Evolutionary conservation across 768 basidiomycete genomes (phyloP), one percentile per base, ranked within the genome.

Genomic region (Amylocystis lapponica): DNA sequence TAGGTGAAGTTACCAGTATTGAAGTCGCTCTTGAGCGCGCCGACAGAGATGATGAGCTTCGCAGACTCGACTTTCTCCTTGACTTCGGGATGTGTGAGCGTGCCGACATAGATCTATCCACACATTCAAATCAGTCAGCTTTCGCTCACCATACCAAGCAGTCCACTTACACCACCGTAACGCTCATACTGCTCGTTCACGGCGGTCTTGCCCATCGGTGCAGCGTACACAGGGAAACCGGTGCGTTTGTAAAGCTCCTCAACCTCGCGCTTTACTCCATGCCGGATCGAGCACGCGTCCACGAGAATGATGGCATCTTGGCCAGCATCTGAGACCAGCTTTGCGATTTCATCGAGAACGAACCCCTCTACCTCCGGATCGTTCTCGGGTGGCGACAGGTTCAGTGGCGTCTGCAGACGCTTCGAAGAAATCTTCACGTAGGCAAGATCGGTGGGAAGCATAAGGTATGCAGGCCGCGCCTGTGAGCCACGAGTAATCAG

Each of bases 1-100:
- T 86, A 89, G 0, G 84, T 83, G 63, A 90, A 92, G 61, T 84
- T 85, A 25, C 89, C 91, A 1, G 86, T 88, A 62, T 94, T 94
- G 69, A 89, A 91, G 60, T 94, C 90, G 35, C 75, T 79, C 57
- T 76, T 78, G 38, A 88, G 66, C 1, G 67, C 63, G 4, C 88
- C 87, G 45, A 94, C 67, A 11, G 84, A 85, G 11, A 94, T 56
- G 39, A 89, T 79, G 32, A 93, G 67, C 50, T 82, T 85, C 4
- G 88, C 80, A 2, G 59, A 67, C 62, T 94, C 90, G 22, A 93
- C 79, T 47, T 71, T 77, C 41, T 80, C 75, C 61, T 79, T 83
- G 50, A 90, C 67, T 20, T 67, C 72, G 0, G 83, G 81, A 32
- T 75, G 72, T 7, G 75, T 81, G 51, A 88, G 71, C 5, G 76